A percentile compares a stretch with the other conserved stretches of the same genome.
Evolutionary conservation across 768 basidiomycete species (phyloP).

Genomic region (Tricholoma furcatifolium): DNA sequence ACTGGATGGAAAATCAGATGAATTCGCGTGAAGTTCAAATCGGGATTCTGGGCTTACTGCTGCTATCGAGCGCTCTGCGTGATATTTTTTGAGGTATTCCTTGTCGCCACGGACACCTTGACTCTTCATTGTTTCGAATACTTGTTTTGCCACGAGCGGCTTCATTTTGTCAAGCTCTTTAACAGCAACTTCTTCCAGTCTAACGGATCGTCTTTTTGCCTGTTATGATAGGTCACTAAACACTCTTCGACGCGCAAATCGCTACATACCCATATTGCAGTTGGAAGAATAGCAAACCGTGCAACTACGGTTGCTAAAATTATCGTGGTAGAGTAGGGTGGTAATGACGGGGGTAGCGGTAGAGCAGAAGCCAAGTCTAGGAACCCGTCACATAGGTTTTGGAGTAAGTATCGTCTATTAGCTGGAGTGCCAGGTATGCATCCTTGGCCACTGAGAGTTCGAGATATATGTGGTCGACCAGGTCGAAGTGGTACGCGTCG

Average conservation of each 20-base stretch:
- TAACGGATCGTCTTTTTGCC: slow-evolving; percentile 61
- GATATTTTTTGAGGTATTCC: slow-evolving; percentile 45
- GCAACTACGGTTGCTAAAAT: slow-evolving; percentile 63
- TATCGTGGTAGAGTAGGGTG: slow-evolving; percentile 74
- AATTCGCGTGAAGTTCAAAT: neutral
- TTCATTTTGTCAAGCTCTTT: slow-evolving; percentile 55
- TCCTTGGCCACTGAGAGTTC: slow-evolving; percentile 11
- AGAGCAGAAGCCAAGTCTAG: slow-evolving; percentile 74
- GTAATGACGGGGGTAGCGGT: slow-evolving; percentile 67
- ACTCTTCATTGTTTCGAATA: slow-evolving; percentile 53
- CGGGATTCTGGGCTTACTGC: slow-evolving; percentile 42
- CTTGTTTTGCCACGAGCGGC: slow-evolving; percentile 37
- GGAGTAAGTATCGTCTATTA: slow-evolving; percentile 35
- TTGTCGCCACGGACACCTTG: slow-evolving; percentile 55
- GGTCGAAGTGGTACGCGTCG: slow-evolving; percentile 28
- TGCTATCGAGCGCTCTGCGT: slow-evolving; percentile 45
- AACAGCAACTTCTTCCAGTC: slow-evolving; percentile 58
- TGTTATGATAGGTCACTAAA: slow-evolving; percentile 24
- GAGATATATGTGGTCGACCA: slow-evolving; percentile 13
- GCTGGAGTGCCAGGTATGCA: slow-evolving; percentile 1
- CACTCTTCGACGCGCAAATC: neutral
- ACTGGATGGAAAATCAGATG: slow-evolving; percentile 30
- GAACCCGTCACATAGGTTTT: slow-evolving; percentile 59
- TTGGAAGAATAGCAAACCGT: slow-evolving; percentile 64
- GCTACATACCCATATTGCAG: slow-evolving; percentile 71